phyloP scores from a whole-genome alignment of 2,329 filamentous ascomycete genomes.

The Penicillium sp. region DNA sequence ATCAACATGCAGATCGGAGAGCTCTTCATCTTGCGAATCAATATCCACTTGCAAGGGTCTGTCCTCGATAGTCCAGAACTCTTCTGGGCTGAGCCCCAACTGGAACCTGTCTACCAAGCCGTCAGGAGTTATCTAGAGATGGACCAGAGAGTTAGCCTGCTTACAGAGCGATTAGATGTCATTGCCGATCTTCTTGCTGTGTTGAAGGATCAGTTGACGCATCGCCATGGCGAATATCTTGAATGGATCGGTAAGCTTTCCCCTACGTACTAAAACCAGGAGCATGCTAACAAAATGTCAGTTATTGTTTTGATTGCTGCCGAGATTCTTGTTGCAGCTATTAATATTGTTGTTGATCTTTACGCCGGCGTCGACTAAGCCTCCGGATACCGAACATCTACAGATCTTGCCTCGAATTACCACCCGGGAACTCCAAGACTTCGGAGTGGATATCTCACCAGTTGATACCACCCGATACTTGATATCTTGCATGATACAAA shows the following conservation, averaged over 20 bases:
- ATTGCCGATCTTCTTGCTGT: slow-evolving; percentile 92
- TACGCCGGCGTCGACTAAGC: slow-evolving; percentile 66
- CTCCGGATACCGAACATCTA: not conserved
- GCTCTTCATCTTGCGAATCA: slow-evolving; percentile 95
- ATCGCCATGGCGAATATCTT: slow-evolving; percentile 85
- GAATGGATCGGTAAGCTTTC: slow-evolving; percentile 77
- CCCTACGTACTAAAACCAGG: not conserved
- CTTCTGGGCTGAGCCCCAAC: slow-evolving; percentile 96
- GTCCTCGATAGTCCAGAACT: slow-evolving; percentile 95
- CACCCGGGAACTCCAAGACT: not conserved
- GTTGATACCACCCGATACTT: not conserved
- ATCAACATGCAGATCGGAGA: slow-evolving; percentile 99
- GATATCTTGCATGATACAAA: not conserved
- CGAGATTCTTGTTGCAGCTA: slow-evolving; percentile 86
- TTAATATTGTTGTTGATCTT: slow-evolving; percentile 94
- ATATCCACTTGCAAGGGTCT: slow-evolving; percentile 95
- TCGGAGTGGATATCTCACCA: not conserved
- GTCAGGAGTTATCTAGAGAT: slow-evolving; percentile 96
- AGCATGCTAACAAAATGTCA: slow-evolving; percentile 35
- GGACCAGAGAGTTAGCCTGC: slow-evolving; percentile 86
- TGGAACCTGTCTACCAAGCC: slow-evolving; percentile 94
- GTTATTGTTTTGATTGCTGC: slow-evolving; percentile 95
- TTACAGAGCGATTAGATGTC: slow-evolving; percentile 88
- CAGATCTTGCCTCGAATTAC: not conserved
- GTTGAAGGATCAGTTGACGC: slow-evolving; percentile 90